These are phyloP conservation scores for Wickerhamiella kazuoi DNA, from an alignment of 805 yeast species.

Conservation along the genomic window DNA sequence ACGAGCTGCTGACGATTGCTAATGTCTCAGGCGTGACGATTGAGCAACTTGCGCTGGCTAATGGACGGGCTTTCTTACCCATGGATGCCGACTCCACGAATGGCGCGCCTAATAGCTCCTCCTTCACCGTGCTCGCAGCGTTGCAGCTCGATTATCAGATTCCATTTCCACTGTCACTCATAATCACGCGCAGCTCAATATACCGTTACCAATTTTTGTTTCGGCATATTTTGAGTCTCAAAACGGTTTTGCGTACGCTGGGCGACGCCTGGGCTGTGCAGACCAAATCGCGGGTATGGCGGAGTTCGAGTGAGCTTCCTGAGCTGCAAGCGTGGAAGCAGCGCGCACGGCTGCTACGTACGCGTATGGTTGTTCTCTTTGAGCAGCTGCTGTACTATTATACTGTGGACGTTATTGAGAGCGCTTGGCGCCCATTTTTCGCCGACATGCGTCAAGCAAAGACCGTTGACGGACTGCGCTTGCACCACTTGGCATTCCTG, in stretches of 20 bases:
- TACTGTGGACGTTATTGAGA: conserved; percentile 40
- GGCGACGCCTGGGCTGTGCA: conserved; percentile 60
- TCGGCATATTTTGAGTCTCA: conserved; percentile 48
- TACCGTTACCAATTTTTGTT: conserved; percentile 67
- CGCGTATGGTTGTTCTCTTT: conserved; percentile 38
- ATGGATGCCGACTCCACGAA: background rate
- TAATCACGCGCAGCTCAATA: conserved; percentile 51
- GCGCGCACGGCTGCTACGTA: conserved; percentile 20
- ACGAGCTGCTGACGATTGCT: conserved; percentile 22
- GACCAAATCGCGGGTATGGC: conserved; percentile 50
- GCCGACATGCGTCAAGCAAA: conserved; percentile 15
- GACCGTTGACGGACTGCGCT: conserved; percentile 29
- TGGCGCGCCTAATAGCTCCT: background rate
- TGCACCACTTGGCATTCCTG: conserved; percentile 36
- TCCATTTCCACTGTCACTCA: conserved; percentile 75
- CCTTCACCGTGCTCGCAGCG: conserved; percentile 19
- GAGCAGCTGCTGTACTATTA: conserved; percentile 38
- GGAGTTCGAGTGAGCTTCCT: conserved; percentile 26
- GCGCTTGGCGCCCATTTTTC: conserved; percentile 31
- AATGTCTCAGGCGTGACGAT: conserved; percentile 21
- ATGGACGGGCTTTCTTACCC: background rate
- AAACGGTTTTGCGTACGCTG: conserved; percentile 40
- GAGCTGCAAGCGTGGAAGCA: conserved; percentile 32
- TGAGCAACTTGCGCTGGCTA: background rate
- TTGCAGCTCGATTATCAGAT: conserved; percentile 27